phyloP scores from a whole-genome alignment of 257 asterid species.

The Solanum raphanifolium region DNA sequence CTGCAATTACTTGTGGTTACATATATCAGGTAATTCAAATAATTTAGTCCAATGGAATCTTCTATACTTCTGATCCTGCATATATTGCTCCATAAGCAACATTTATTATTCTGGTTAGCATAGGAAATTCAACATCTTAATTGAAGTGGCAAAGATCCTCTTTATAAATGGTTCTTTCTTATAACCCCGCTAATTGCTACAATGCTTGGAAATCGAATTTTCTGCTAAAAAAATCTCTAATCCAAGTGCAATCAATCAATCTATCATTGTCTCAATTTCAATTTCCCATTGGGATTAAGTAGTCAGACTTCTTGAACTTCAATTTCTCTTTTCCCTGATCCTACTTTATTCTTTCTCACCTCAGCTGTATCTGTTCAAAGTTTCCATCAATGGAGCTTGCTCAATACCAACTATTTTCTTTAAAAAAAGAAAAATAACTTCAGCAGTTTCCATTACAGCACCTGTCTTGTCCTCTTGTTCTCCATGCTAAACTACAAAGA shows the following conservation, averaged over 20 bases:
- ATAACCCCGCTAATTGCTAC: not conserved
- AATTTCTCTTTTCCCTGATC: not conserved
- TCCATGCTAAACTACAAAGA: not conserved
- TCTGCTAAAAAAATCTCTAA: not conserved
- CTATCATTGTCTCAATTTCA: not conserved
- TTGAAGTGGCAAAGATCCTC: not conserved
- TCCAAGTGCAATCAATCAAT: not conserved
- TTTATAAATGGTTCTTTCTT: not conserved
- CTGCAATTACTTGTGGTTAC: constrained; percentile 66
- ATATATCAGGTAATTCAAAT: constrained; percentile 58
- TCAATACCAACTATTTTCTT: not conserved
- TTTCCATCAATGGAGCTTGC: not conserved
- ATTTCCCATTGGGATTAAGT: not conserved
- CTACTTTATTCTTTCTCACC: not conserved
- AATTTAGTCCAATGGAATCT: not conserved
- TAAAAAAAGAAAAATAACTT: not conserved
- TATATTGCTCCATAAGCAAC: not conserved
- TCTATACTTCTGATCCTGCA: not conserved
- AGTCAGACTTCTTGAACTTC: not conserved
- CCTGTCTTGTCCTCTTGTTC: not conserved
- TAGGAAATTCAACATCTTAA: not conserved
- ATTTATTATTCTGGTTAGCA: not conserved
- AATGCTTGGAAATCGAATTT: not conserved
- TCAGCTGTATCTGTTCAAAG: not conserved
- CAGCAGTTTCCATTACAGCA: not conserved